Conservation (phyloP, 805 yeast species). For the Nakazawaea populi region DNA sequence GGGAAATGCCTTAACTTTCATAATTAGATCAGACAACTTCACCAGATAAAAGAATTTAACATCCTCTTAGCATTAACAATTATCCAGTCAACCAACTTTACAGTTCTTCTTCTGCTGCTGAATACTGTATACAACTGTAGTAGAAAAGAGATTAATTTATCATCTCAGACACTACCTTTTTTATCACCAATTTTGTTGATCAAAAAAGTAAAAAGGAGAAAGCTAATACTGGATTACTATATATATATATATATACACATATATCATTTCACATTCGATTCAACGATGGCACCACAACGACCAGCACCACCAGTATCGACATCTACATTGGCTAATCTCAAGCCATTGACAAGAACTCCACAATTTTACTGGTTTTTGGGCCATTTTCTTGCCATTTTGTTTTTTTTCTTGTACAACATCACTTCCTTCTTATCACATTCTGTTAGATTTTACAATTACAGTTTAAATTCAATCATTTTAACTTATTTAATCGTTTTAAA, state of each 20-base stretch:
- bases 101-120: too few species aligned
- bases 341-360: constrained; percentile 32
- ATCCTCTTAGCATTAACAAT: too few species aligned
- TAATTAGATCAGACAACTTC: too few species aligned
- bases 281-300: background rate
- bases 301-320: background rate
- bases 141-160: too few species aligned
- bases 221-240: background rate
- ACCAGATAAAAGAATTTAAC: too few species aligned
- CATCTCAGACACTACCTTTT: too few species aligned
- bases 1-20: too few species aligned
- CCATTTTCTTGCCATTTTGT: constrained; percentile 44
- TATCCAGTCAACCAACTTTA: too few species aligned
- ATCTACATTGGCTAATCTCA: constrained; percentile 1
- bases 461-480: constrained; percentile 46
- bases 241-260: background rate
- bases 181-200: too few species aligned
- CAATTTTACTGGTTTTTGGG: constrained; percentile 71
- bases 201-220: too few species aligned
- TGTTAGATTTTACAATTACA: constrained; percentile 30
- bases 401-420: constrained; percentile 32
- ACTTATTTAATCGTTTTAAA: constrained; percentile 60
- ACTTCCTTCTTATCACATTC: constrained; percentile 35
- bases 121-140: too few species aligned
- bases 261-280: background rate